Evolutionary conservation across 305 asterid species (phyloP).

Genomic region (Fraxinus dipetala): DNA sequence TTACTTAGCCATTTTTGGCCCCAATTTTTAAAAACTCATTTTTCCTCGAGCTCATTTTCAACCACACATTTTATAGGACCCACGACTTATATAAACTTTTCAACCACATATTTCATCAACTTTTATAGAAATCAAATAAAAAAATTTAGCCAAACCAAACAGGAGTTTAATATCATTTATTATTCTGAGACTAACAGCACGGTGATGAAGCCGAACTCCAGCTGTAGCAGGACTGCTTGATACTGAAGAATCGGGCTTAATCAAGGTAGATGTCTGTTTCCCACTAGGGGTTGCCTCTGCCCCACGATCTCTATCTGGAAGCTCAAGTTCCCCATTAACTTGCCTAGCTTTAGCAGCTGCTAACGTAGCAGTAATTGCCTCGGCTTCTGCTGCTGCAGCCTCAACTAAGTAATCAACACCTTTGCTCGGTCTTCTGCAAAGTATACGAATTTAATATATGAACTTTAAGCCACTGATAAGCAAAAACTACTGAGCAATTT

Average conservation of each 20-base stretch:
- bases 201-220: slow-evolving; percentile 94
- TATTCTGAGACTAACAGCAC: slow-evolving; percentile 67
- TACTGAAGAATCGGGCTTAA: slow-evolving; percentile 68
- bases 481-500: slow-evolving; percentile 15
- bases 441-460: slow-evolving; percentile 26
- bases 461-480: slow-evolving; percentile 16
- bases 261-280: slow-evolving; percentile 58
- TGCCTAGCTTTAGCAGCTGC: slow-evolving; percentile 97
- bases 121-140: background rate
- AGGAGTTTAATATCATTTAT: slow-evolving; percentile 6
- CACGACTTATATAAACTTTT: background rate
- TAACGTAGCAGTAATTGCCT: slow-evolving; percentile 84
- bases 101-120: background rate
- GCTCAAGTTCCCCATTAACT: slow-evolving; percentile 81
- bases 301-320: slow-evolving; percentile 89
- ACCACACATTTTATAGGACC: background rate
- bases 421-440: slow-evolving; percentile 60
- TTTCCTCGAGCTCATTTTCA: background rate
- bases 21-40: background rate
- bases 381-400: slow-evolving; percentile 98
- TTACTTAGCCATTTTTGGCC: background rate
- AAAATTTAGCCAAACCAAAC: background rate
- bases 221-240: slow-evolving; percentile 63
- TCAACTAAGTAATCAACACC: slow-evolving; percentile 93
- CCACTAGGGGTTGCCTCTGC: slow-evolving; percentile 95